Base-by-base conservation (phyloP, 441 rosid genomes). In the Heliophila coronopifolia region DNA sequence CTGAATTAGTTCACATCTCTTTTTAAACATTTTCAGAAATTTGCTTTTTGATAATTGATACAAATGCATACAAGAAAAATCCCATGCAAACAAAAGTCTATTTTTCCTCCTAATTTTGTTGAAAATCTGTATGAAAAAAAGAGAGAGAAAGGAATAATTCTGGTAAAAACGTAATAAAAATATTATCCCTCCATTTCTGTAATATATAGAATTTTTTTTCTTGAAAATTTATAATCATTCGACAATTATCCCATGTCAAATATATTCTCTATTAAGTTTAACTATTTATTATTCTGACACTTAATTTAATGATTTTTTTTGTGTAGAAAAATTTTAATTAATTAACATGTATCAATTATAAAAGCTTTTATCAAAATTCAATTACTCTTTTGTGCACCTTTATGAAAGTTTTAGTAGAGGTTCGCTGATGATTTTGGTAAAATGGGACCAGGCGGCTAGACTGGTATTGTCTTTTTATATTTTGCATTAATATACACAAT, bases 361-460 rank as follows among this genome's bases (percentile, higher is more conserved):
- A 3, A 18, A 20, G 4, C 1, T 26, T 9, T 7, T 14, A 6
- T n/a, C 7, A 5, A 16, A n/a, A 3, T 20, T n/a, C 4, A 3
- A 42, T 13, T 42, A 40, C 33, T 54, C 41, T 54, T 54, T 31
- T 7, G 9, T 13, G 11, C 6, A 17, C 23, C 34, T 32, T 55
- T 42, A 42, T 23, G 18, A 10, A 28, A 9, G 7, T 24, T 9
- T 33, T 43, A 3, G 9, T n/a, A 8, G 19, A 39, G 9, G 55
- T 34, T 35, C 8, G 20, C 27, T 36, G 9, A 46, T 44, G 9
- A 0, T 2, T n/a, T 25, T 24, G 6, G 17, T 13, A 5, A 16
- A n/a, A 45, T 44, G 44, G 20, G 28, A 25, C 53, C 52, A 23
- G 51, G 51, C 51, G 27, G 60, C 51, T 53, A 11, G 58, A 30